These are phyloP conservation scores for Ceratobasidium sp. DNA, from an alignment of 1,284 basidiomycete genomes.

Conservation along the genomic window DNA sequence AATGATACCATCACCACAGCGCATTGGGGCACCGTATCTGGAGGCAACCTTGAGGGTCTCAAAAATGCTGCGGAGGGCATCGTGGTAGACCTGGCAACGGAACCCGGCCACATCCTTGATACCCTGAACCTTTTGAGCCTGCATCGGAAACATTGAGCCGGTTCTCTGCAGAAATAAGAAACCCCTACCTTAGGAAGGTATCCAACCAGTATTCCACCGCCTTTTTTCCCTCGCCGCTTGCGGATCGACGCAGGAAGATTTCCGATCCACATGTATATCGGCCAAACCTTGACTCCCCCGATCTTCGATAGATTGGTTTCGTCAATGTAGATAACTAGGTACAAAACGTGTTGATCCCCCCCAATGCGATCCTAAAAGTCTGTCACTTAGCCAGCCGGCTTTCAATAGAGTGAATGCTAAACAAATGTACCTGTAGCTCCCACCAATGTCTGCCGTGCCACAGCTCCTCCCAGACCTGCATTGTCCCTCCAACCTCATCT, in stretches of 20 bases:
- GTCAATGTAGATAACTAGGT: slow-evolving; percentile 2
- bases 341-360: background rate
- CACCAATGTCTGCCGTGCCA: background rate
- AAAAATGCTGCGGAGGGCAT: background rate
- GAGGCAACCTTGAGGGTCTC: background rate
- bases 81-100: slow-evolving; percentile 4
- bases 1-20: slow-evolving; percentile 3
- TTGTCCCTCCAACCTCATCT: background rate
- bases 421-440: background rate
- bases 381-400: background rate
- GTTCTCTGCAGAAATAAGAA: background rate
- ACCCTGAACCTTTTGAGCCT: background rate
- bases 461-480: slow-evolving; percentile 1
- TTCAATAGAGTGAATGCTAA: background rate
- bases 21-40: background rate
- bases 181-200: background rate
- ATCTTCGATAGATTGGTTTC: slow-evolving; percentile 9
- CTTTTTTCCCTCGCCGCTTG: background rate
- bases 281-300: slow-evolving; percentile 14
- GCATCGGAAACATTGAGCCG: background rate
- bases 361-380: background rate
- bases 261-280: slow-evolving; percentile 3
- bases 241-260: background rate
- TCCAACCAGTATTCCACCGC: background rate
- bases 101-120: background rate